Evolutionary conservation across 202 grass and related monocot genomes (phyloP).

Genomic region (Bolboschoenoplectus hybrid): DNA sequence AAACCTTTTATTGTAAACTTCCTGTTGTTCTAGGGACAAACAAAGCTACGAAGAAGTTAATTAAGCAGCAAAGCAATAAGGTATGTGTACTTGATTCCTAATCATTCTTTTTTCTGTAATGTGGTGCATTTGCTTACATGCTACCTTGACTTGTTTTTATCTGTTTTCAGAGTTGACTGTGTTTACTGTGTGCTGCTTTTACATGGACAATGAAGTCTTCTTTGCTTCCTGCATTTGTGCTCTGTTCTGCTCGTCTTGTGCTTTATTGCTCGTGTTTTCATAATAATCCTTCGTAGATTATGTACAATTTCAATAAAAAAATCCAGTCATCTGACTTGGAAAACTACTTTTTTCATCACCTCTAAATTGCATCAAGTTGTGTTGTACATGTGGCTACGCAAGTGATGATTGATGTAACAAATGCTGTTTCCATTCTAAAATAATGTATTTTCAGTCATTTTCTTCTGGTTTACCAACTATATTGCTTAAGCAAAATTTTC

Average conservation of each 20-base stretch:
- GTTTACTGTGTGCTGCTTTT: too few relatives aligned
- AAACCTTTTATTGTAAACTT: neutral
- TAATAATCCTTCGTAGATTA: neutral
- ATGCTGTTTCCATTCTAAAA: neutral
- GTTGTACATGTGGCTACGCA: neutral
- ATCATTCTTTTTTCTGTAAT: neutral
- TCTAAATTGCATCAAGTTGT: conserved; percentile 53
- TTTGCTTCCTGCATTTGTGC: neutral
- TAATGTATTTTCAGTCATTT: neutral
- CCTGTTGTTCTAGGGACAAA: neutral
- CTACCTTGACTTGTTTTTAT: too few relatives aligned
- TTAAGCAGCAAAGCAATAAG: neutral
- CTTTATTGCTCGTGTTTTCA: neutral
- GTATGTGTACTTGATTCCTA: neutral
- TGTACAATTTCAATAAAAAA: neutral
- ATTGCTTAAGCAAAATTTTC: too few relatives aligned
- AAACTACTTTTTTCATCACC: neutral
- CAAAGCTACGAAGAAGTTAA: neutral
- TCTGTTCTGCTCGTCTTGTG: too few relatives aligned
- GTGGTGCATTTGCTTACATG: neutral
- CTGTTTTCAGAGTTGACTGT: too few relatives aligned
- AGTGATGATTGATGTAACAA: neutral
- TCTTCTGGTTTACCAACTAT: neutral
- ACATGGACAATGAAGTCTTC: too few relatives aligned
- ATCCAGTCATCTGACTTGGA: neutral